Conservation (phyloP, 108 stramenopile species). For the Cyclostephanos tholiformis region DNA sequence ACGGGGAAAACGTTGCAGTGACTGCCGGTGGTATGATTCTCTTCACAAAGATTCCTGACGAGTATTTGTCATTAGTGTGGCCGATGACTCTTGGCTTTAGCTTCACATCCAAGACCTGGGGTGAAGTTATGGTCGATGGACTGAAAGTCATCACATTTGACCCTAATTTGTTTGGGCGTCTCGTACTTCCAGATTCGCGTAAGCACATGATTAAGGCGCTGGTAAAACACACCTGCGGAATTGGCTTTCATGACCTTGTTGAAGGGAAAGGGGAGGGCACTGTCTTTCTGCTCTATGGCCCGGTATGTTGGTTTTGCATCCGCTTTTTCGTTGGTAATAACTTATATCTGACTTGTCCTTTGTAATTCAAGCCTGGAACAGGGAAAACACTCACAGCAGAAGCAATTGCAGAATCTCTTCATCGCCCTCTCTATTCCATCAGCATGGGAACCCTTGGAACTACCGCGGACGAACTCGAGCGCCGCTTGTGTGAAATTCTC, state of each 20-base stretch:
- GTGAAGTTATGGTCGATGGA: conserved; percentile 68
- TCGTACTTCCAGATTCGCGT: conserved; percentile 58
- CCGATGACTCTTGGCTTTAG: conserved; percentile 70
- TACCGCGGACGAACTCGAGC: conserved; percentile 61
- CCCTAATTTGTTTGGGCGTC: conserved; percentile 55
- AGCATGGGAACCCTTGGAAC: conserved; percentile 68
- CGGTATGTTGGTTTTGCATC: not conserved
- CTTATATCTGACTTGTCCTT: not conserved
- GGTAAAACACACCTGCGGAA: conserved; percentile 41
- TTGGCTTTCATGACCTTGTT: conserved; percentile 66
- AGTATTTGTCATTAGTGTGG: conserved; percentile 60
- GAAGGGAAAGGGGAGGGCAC: conserved; percentile 67
- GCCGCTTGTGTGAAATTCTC: conserved; percentile 56
- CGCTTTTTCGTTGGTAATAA: not conserved
- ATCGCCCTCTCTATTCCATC: conserved; percentile 63
- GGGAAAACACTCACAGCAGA: conserved; percentile 82
- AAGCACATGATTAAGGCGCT: conserved; percentile 73
- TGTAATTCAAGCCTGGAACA: conserved; percentile 45
- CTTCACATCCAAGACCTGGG: conserved; percentile 66
- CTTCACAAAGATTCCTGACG: conserved; percentile 59
- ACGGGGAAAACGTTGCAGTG: not conserved
- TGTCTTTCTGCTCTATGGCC: conserved; percentile 66
- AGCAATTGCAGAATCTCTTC: conserved; percentile 62
- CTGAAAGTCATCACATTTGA: conserved; percentile 58
- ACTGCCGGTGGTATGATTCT: conserved; percentile 44